Conservation (phyloP, 2,329 filamentous ascomycete genomes). For the Dactylellina cionopaga region DNA sequence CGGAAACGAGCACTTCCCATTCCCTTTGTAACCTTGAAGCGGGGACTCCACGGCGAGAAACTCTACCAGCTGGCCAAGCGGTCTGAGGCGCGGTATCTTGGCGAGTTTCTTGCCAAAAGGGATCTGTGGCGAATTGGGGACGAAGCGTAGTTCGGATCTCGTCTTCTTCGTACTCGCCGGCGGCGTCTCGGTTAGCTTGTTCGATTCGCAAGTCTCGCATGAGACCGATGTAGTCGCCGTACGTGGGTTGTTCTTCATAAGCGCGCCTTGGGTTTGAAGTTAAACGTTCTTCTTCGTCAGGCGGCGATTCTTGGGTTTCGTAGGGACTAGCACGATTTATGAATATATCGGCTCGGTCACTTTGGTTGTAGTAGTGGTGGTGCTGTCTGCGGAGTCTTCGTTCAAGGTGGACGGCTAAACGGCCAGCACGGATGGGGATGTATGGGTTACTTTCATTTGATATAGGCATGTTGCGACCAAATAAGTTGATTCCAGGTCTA, state of each 20-base stretch:
- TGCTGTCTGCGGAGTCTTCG: too few relatives aligned
- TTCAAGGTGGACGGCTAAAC: constrained; percentile 6
- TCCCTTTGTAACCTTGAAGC: not conserved
- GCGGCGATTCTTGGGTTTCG: not conserved
- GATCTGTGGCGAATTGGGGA: not conserved
- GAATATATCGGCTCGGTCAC: not conserved
- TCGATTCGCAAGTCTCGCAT: too few relatives aligned
- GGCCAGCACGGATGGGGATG: not conserved
- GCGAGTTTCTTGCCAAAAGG: not conserved
- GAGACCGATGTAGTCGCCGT: not conserved
- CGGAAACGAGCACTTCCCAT: constrained; percentile 3
- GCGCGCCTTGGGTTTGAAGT: too few relatives aligned
- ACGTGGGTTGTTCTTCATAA: not conserved
- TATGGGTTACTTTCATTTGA: too few relatives aligned
- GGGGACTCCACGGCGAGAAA: not conserved
- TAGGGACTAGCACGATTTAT: constrained; percentile 1
- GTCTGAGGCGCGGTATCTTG: not conserved
- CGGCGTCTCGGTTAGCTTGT: too few relatives aligned
- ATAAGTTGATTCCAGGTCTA: too few relatives aligned
- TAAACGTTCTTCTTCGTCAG: not conserved
- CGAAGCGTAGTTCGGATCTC: not conserved
- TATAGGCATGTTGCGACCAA: too few relatives aligned
- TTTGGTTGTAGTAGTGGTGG: not conserved
- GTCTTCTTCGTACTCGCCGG: too few relatives aligned
- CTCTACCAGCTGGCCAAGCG: too few relatives aligned